Evolutionary conservation across 495 filamentous ascomycete species (phyloP), one percentile per base, ranked within the genome.

Genomic region (Clavariopsis aquatica): DNA sequence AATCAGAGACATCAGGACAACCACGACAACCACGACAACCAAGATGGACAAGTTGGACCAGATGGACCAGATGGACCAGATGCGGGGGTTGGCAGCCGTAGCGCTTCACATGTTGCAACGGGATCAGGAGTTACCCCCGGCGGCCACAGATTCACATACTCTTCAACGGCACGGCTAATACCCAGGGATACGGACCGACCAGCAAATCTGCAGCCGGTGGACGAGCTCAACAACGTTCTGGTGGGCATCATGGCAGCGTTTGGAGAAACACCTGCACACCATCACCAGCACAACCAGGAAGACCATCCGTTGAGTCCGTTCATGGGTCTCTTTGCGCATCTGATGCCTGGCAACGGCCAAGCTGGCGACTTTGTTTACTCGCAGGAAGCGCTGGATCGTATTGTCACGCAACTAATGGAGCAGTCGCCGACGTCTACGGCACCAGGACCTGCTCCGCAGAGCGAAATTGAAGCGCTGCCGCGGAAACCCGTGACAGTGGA

Each of bases 351-450:
- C 20, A 29, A 28, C 29, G 84, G 80, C 8, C 80, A 81, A 5
- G 80, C 83, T 57, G 91, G 91, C 15, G 93, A 98, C 74, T 90
- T 87, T n/a, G 94, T 96, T 1, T 96, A 91, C 71, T 86, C 88
- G 0, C 91, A 97, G 78, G 92, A 94, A 76, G 92, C 90, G 15
- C 77, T 98, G 0, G 93, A 98, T 73, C 85, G 89, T 31, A 88
- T 98, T 60, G 88, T 98, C 45, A 87, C 91, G 1, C 84, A 89
- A 62, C 79, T 98, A 29, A 91, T 96, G 83, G 93, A 96, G 68
- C 85, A 89, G 59, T 86, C 89, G 52, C 81, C 82, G 20, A 81
- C 84, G 31, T 84, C 85, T 23, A 91, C 88, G 51, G 94, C 91
- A 1, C 88, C 92, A 1, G 90, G 91, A 1, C 93, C 94, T 1